Percentiles rank a stretch among this genome's conserved stretches.
These are phyloP conservation scores for Aspergillus nanangensis DNA, from an alignment of 495 filamentous ascomycete species.

Conservation along the genomic window DNA sequence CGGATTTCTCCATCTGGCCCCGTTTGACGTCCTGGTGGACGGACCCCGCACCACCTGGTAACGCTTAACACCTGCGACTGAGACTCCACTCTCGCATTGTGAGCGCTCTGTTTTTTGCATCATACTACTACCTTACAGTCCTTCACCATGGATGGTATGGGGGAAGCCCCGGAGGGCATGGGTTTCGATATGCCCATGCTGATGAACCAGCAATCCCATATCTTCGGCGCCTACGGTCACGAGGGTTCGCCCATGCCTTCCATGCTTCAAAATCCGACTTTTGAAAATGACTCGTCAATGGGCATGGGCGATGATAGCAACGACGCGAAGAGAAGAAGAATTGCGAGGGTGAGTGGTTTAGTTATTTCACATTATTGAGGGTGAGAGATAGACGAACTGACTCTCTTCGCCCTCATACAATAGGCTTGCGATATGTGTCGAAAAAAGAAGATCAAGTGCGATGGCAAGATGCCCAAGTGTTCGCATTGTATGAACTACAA, in stretches of 20 bases:
- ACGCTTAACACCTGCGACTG: constrained; percentile 8
- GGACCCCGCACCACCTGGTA: constrained; percentile 15
- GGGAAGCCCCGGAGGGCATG: constrained; percentile 36
- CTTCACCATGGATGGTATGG: constrained; percentile 36
- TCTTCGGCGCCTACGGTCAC: constrained; percentile 60
- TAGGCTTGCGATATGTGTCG: constrained; percentile 98
- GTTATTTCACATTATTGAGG: too few species aligned
- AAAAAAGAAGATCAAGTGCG: constrained; percentile 99
- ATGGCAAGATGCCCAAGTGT: constrained; percentile 92
- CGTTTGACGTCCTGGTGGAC: constrained; percentile 8
- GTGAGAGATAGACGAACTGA: constrained; percentile 17
- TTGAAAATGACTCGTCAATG: constrained; percentile 49
- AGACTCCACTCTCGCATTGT: constrained; percentile 13
- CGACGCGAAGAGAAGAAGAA: constrained; percentile 85
- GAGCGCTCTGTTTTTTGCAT: background rate
- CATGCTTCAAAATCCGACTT: constrained; percentile 57
- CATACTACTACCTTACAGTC: background rate
- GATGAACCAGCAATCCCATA: constrained; percentile 62
- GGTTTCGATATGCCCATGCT: constrained; percentile 42
- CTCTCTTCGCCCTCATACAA: constrained; percentile 1
- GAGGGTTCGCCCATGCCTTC: constrained; percentile 58
- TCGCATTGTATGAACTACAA: constrained; percentile 98
- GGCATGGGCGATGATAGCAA: constrained; percentile 57
- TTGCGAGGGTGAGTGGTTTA: constrained; percentile 69
- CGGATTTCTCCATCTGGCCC: background rate